Evolutionary conservation across 805 yeast genomes (phyloP).

Genomic region (Pichia phayaonensis): DNA sequence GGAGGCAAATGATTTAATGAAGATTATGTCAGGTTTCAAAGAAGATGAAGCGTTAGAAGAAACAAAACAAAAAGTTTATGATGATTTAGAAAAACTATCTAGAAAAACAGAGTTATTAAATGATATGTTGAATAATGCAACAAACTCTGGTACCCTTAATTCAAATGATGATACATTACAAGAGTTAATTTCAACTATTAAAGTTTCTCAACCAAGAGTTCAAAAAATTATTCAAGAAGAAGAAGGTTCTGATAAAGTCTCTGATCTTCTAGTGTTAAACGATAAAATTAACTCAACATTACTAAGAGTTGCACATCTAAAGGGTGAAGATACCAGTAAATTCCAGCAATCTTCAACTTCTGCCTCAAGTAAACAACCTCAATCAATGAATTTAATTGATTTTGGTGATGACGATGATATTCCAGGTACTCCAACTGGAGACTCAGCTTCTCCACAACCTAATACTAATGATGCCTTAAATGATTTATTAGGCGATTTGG

Average conservation of each 20-base stretch:
- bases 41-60: conserved; percentile 66
- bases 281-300: conserved; percentile 68
- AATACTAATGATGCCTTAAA: conserved; percentile 40
- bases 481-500: conserved; percentile 68
- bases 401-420: conserved; percentile 50
- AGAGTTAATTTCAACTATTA: conserved; percentile 72
- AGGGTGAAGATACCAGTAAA: conserved; percentile 47
- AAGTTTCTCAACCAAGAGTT: conserved; percentile 79
- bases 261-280: conserved; percentile 58
- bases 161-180: conserved; percentile 59
- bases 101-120: conserved; percentile 81
- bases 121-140: conserved; percentile 66
- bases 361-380: conserved; percentile 16
- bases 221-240: conserved; percentile 81
- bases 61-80: conserved; percentile 70
- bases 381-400: conserved; percentile 49
- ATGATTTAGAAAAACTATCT: conserved; percentile 75
- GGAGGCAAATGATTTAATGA: conserved; percentile 96
- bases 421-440: conserved; percentile 10
- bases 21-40: conserved; percentile 95
- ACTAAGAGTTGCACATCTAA: conserved; percentile 57
- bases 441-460: conserved; percentile 22
- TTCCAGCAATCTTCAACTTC: conserved; percentile 31
- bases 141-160: conserved; percentile 34
- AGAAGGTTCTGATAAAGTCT: conserved; percentile 58